These are phyloP conservation scores for Garcia nutans DNA, from an alignment of 345 rosid genomes.

Conservation along the genomic window DNA sequence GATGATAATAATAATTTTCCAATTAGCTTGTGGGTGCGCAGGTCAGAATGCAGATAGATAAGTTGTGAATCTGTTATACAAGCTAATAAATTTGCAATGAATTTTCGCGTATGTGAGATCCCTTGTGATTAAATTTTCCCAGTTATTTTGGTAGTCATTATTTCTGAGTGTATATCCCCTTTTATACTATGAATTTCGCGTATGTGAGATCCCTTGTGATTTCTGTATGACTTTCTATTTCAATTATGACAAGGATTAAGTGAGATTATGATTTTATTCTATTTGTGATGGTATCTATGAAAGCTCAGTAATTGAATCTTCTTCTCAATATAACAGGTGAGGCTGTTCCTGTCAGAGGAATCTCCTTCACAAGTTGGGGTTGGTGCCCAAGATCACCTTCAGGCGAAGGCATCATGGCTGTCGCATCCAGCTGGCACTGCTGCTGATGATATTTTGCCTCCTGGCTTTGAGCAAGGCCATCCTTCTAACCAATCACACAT, in stretches of 20 bases:
- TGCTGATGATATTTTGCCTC: conserved; percentile 69
- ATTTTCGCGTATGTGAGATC: no score
- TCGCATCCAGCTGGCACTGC: conserved; percentile 47
- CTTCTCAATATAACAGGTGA: conserved; percentile 47
- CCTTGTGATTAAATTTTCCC: neutral
- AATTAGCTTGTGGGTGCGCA: neutral
- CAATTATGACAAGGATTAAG: neutral
- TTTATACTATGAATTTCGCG: neutral
- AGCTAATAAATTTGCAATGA: neutral
- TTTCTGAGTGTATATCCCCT: neutral
- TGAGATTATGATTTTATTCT: neutral
- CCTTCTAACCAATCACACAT: conserved; percentile 47
- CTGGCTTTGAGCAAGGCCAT: conserved; percentile 81
- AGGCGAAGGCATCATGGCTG: conserved; percentile 65
- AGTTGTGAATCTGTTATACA: neutral
- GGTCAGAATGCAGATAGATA: neutral
- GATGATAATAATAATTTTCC: neutral
- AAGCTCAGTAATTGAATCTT: neutral
- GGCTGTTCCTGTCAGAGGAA: conserved; percentile 81
- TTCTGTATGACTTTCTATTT: conserved; percentile 1
- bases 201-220: neutral
- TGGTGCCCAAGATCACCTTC: conserved; percentile 86
- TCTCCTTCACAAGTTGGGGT: conserved; percentile 85
- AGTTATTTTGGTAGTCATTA: neutral
- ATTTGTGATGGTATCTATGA: neutral